These are phyloP conservation scores for Coniophora puteana DNA, from an alignment of 1,284 basidiomycete species.

Conservation along the genomic window DNA sequence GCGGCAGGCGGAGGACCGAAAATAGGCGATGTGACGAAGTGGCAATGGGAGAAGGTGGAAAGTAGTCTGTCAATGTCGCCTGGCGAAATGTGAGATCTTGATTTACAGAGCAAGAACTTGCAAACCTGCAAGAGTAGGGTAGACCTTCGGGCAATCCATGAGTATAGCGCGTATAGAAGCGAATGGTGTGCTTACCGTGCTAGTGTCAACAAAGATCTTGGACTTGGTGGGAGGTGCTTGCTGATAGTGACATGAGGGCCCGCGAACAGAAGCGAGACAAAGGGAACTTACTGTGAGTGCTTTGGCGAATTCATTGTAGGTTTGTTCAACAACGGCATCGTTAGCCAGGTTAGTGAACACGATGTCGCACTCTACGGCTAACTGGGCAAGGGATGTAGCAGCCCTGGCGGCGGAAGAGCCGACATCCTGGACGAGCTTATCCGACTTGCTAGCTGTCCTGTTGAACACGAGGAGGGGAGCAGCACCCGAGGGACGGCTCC, in stretches of 20 bases:
- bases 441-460: slow-evolving; percentile 54
- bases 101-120: neutral
- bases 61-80: slow-evolving; percentile 73
- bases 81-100: slow-evolving; percentile 17
- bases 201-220: slow-evolving; percentile 81
- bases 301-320: slow-evolving; percentile 64
- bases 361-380: slow-evolving; percentile 72
- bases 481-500: slow-evolving; percentile 35
- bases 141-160: slow-evolving; percentile 42
- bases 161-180: slow-evolving; percentile 3
- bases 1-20: slow-evolving; percentile 76
- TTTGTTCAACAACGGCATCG: slow-evolving; percentile 70
- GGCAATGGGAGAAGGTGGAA: slow-evolving; percentile 55
- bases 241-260: slow-evolving; percentile 24
- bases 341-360: slow-evolving; percentile 75
- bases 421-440: slow-evolving; percentile 52
- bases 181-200: slow-evolving; percentile 51
- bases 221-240: slow-evolving; percentile 37
- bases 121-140: slow-evolving; percentile 66
- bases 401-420: slow-evolving; percentile 44
- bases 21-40: slow-evolving; percentile 77
- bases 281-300: slow-evolving; percentile 39
- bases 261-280: neutral
- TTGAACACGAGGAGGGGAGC: slow-evolving; percentile 67
- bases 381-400: slow-evolving; percentile 50